Evolutionary conservation across 176 grass and related monocot species (phyloP), one percentile per base, ranked within the genome.

Genomic region (Bonia amplexicaulis): DNA sequence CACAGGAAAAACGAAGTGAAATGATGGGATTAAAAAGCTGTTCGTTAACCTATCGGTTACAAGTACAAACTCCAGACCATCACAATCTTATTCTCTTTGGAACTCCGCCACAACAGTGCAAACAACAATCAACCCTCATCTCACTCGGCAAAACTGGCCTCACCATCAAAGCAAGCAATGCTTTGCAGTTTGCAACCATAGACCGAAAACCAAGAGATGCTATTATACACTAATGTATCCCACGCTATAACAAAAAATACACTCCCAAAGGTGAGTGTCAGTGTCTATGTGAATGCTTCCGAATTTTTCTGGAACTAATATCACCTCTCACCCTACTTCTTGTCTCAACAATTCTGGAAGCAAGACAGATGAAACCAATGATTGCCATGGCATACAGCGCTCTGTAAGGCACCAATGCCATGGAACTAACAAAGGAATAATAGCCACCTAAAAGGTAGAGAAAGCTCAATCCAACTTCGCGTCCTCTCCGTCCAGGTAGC

Each of bases 251-350:
- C 10, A 61, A 68, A 80, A 41, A 60, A 41, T 68, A 87, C 62
- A 83, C 22, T 41, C 79, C 49, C 19, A 33, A 49, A 11, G 20
- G 16, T 74, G 35, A 51, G 22, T 40, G 25, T 98, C 81, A 98
- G 71, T 99, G 86, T 74, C 78, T 96, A 78, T 96, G 96, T 19
- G 85, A 99, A 76, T 99, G 96, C 86, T 93, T 97, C 77, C 82
- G 63, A 55, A 26, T 72, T 55, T 90, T 96, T 76, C 93, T 92
- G 78, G 83, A 95, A 71, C 41, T 85, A 86, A 53, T 58, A 69
- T 90, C 92, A 64, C 92, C 89, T 81, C 80, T 90, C 66, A 83
- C 85, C 66, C 73, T 86, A 39, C 82, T 85, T 88, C 85, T 92
- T 74, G 74, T 80, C 46, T 91, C 88, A 71, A 96, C 74, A 73